Evolutionary conservation across 176 grass and related monocot genomes (phyloP), one percentile per base, ranked within the genome.

Genomic region (Bolboschoenus planiculmis): DNA sequence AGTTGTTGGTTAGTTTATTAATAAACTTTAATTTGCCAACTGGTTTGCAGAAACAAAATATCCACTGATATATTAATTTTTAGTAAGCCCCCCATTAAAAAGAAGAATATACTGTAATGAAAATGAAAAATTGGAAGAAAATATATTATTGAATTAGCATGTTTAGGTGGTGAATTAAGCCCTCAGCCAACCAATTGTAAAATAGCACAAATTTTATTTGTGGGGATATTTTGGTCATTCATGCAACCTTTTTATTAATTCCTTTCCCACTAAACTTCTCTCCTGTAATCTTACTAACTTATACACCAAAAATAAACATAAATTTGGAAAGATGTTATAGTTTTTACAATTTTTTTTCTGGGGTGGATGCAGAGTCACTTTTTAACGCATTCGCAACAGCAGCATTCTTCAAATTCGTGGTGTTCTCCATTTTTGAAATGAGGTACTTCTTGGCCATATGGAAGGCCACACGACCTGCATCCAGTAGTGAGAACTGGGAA

Each of bases 391-490:
- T 96, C 30, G 97, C 92, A 42, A 99, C 97, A 16, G 97, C 97
- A 20, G 97, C 97, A 30, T 99, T 99, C 85, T 99, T 99, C 88
- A 99, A 99, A 77, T 99, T 99, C 31, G 97, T 99, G 4, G 89
- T 99, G 72, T 99, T 99, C 81, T 99, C 97, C 78, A 99, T 99
- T 73, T 99, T 99, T 81, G 97, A 99, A 82, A 96, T 99, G 97
- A 91, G 97, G 81, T 99, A 99, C 84, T 93, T 99, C 59, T 91
- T 99, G 39, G 88, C 92, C 23, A 99, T 99, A 91, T 99, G 97
- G 97, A 99, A 96, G 87, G 93, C 97, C 48, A 93, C 89, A 79
- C 92, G 97, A 40, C 97, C 93, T 30, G 85, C 93, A 47, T 91
- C 91, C 87, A 95, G 83, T 68, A 91, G 91, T 78, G 97, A 99